Base-by-base conservation (phyloP, 495 filamentous ascomycete species). In the Recurvomyces mirabilis region DNA sequence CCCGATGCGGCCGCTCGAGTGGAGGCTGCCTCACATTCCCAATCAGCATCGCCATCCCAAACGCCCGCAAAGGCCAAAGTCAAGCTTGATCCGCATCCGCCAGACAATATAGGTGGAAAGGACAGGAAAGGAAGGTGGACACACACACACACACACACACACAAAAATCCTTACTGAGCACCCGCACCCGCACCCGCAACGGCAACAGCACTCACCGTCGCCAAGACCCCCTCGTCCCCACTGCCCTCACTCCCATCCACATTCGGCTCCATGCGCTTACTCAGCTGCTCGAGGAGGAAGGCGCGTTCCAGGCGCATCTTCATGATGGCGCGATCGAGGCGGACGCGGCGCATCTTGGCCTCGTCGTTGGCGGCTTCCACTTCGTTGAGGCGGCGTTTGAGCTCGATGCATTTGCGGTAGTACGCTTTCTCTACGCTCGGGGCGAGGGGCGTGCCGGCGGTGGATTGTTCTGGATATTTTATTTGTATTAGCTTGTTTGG, bases 401-500 rank as follows among this genome's bases (percentile, higher is more conserved):
- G 77, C 51, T 91, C 81, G 66, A 94, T 87, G 62, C 93, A 96
- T 75, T 99, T 99, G 55, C 81, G 77, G 54, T 89, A 86, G 66
- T 99, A 99, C 42, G 89, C 87, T 56, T 84, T 79, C 65, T 99
- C 93, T 33, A 96, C 86, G 22, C 88, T 93, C 15, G 91, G 88
- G 12, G 91, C 87, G n/a, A 88, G 74, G 26, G 78, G 63, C 1
- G 79, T 55, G 55, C 47, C 53, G 13, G 37, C 30, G 7, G n/a
- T n/a, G n/a, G n/a, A n/a, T n/a, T n/a, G n/a, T n/a, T n/a, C n/a
- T n/a, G n/a, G n/a, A n/a, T n/a, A n/a, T n/a, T n/a, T n/a, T n/a
- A n/a, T n/a, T n/a, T n/a, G n/a, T n/a, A n/a, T n/a, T n/a, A n/a
- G n/a, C n/a, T n/a, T n/a, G n/a, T n/a, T n/a, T n/a, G n/a, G 30